Evolutionary conservation across 2,329 filamentous ascomycete species (phyloP), one percentile per base, ranked within the genome.

Genomic region (Coniochaeta sp.): DNA sequence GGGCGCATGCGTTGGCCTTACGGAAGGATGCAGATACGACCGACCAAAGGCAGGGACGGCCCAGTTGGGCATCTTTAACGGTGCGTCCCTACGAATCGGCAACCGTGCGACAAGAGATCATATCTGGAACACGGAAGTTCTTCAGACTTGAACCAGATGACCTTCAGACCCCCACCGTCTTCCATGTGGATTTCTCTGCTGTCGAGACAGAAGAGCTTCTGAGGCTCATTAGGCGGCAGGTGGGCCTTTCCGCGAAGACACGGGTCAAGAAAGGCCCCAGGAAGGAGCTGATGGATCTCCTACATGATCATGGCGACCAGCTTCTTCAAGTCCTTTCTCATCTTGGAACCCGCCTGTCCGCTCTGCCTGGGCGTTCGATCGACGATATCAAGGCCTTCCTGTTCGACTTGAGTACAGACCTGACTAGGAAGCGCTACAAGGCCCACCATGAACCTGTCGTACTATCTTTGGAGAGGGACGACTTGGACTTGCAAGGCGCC

Each of bases 161-260:
- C 3, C 53, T 58, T 14, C 16, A 12, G 14, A 26, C 27, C 5
- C 58, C 58, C 2, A 27, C 45, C 1, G 54, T 59, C 0, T 67
- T 75, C 16, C 76, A 79, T 54, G 72, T 76, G 6, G 76, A 78
- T 57, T 77, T 79, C 38, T 64, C 65, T 0, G 40, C 54, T 0
- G 61, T 67, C 1, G 76, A 79, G 53, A 56, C 72, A 8, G 26
- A 32, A 24, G 60, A 61, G n/a, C 38, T 63, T 1, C 48, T 49
- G 1, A 56, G 53, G n/a, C 30, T 57, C 14, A 45, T 63, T 8
- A 33, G 54, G 8, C 57, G 56, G 28, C 47, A 51, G 27, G 30
- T 48, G 45, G 45, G 45, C n/a, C 45, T 42, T 42, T n/a, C n/a
- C n/a, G 3, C 50, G 2, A 42, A 16, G 30, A 28, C 45, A 22